A percentile compares a stretch with the other conserved stretches of the same genome.
phyloP scores from a whole-genome alignment of 2,329 filamentous ascomycete species.

The Phialophora expanda region DNA sequence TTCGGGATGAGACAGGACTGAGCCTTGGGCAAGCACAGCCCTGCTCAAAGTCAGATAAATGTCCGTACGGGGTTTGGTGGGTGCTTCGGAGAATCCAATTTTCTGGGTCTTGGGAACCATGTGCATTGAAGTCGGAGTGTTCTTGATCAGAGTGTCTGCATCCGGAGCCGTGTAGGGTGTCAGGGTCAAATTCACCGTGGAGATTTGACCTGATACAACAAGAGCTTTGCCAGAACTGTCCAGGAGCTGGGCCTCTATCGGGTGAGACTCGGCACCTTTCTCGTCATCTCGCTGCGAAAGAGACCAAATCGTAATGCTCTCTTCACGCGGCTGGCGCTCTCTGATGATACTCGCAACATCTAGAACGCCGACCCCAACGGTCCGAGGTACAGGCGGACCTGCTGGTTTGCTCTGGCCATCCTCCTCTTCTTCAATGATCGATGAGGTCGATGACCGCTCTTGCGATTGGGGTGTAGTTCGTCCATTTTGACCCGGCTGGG shows the following conservation, averaged over 20 bases:
- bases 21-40: conserved; percentile 73
- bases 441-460: conserved; percentile 31
- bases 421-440: conserved; percentile 34
- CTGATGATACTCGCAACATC: conserved; percentile 77
- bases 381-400: conserved; percentile 37
- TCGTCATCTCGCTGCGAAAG: conserved; percentile 63
- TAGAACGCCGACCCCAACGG: conserved; percentile 75
- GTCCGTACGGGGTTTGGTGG: conserved; percentile 85
- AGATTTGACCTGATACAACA: conserved; percentile 72
- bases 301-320: conserved; percentile 71
- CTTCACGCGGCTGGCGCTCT: conserved; percentile 72
- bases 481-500: conserved; percentile 43
- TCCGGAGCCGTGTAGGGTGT: conserved; percentile 78
- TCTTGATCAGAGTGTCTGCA: conserved; percentile 78
- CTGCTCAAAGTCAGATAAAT: conserved; percentile 89
- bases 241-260: conserved; percentile 68
- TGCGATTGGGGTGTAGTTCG: conserved; percentile 27
- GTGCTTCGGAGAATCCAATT: conserved; percentile 92
- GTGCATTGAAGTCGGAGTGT: conserved; percentile 85
- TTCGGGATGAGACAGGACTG: conserved; percentile 70
- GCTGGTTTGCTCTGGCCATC: conserved; percentile 24
- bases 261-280: conserved; percentile 44
- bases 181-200: conserved; percentile 78
- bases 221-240: conserved; percentile 75
- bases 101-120: conserved; percentile 80